Percentiles rank a stretch among this genome's conserved stretches.
These are phyloP conservation scores for Pholiota microspora DNA, from an alignment of 768 basidiomycete genomes.

Conservation along the genomic window DNA sequence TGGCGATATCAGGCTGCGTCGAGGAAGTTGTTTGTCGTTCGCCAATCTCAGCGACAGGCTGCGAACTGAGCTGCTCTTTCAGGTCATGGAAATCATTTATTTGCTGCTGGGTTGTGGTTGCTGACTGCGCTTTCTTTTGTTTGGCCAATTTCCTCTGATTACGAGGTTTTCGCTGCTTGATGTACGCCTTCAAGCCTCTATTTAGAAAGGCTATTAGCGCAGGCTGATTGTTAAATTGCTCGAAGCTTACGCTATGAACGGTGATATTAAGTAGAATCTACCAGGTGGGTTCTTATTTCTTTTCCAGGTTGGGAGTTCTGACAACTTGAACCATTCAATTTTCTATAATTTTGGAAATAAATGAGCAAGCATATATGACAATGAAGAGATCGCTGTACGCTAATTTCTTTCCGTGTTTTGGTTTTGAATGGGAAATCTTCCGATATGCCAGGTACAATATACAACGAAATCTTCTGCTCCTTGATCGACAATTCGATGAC, in stretches of 20 bases:
- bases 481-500: conserved; percentile 84
- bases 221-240: not conserved
- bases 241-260: conserved; percentile 77
- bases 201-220: conserved; percentile 6
- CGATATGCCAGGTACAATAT: conserved; percentile 83
- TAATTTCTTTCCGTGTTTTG: conserved; percentile 96
- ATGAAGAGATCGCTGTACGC: conserved; percentile 50
- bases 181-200: conserved; percentile 66
- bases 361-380: conserved; percentile 17
- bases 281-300: conserved; percentile 57
- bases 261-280: conserved; percentile 93
- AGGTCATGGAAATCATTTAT: conserved; percentile 29
- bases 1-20: conserved; percentile 42
- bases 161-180: conserved; percentile 61
- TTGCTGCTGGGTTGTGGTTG: conserved; percentile 1
- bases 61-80: conserved; percentile 63
- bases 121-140: conserved; percentile 16
- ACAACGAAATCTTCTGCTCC: conserved; percentile 89
- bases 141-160: conserved; percentile 28
- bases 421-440: conserved; percentile 91
- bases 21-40: conserved; percentile 69
- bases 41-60: conserved; percentile 57
- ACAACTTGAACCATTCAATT: conserved; percentile 93
- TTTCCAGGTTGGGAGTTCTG: conserved; percentile 92
- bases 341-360: conserved; percentile 58